phyloP scores from a whole-genome alignment of 768 basidiomycete species.

The Tremella mesenterica region DNA sequence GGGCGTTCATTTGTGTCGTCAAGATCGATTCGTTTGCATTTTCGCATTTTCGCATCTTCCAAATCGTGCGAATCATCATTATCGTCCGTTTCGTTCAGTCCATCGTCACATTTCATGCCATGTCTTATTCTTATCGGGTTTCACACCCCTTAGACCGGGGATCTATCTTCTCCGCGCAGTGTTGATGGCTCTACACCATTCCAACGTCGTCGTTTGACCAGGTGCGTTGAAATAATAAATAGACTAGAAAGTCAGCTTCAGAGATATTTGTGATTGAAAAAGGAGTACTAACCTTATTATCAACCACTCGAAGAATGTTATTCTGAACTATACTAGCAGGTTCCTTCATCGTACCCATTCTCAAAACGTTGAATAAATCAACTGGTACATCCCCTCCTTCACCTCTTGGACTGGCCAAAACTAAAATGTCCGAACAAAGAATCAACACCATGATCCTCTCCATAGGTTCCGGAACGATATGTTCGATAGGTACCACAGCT shows the following conservation, averaged over 20 bases:
- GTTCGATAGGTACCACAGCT: constrained; percentile 78
- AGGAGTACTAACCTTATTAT: constrained; percentile 38
- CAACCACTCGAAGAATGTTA: constrained; percentile 48
- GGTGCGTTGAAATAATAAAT: constrained; percentile 36
- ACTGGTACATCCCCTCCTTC: constrained; percentile 64
- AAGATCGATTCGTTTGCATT: too few relatives aligned
- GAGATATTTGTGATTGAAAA: too few relatives aligned
- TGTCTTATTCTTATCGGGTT: neutral
- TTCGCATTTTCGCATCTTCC: too few relatives aligned
- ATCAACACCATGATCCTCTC: constrained; percentile 28
- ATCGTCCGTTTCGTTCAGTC: too few relatives aligned
- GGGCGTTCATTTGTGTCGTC: too few relatives aligned
- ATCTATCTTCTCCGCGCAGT: constrained; percentile 20
- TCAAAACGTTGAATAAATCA: constrained; percentile 91
- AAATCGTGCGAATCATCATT: too few relatives aligned
- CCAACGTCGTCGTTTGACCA: constrained; percentile 10
- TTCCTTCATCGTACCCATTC: constrained; percentile 87
- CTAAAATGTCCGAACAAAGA: constrained; percentile 69
- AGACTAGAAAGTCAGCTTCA: constrained; percentile 19
- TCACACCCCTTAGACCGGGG: neutral
- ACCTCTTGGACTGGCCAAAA: constrained; percentile 78
- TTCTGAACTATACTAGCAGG: constrained; percentile 84
- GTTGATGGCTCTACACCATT: constrained; percentile 38
- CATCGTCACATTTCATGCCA: too few relatives aligned
- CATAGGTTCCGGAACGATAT: constrained; percentile 75